Conservation (phyloP, 2,329 filamentous ascomycete genomes). For the Colletotrichum falcatum region DNA sequence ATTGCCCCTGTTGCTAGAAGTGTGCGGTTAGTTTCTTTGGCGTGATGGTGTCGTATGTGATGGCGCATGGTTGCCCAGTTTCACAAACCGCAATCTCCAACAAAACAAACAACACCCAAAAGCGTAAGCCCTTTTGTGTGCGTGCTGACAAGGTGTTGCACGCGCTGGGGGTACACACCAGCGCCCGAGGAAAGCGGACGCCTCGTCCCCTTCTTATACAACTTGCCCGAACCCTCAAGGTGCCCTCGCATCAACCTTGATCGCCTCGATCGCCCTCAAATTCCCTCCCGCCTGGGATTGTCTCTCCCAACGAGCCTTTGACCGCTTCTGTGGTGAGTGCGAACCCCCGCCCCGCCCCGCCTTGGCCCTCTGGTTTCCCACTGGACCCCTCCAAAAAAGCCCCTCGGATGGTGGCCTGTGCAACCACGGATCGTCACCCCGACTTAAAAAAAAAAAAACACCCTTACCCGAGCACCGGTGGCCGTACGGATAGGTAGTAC, state of each 20-base stretch:
- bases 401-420: conserved; percentile 6
- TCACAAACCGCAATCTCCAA: too few relatives aligned
- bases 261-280: neutral
- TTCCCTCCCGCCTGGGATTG: neutral
- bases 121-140: neutral
- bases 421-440: conserved; percentile 22
- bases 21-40: too few relatives aligned
- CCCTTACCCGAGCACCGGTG: too few relatives aligned
- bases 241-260: neutral
- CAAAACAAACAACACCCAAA: neutral
- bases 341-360: conserved; percentile 36
- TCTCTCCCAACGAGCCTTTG: neutral
- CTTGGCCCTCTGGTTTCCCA: conserved; percentile 15
- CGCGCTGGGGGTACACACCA: rapidly evolving
- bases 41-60: rapidly evolving
- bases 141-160: neutral
- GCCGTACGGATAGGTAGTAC: neutral
- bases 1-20: too few relatives aligned
- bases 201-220: conserved; percentile 7
- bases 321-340: conserved; percentile 36
- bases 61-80: neutral
- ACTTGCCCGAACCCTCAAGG: conserved; percentile 17
- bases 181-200: neutral
- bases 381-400: conserved; percentile 15
- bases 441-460: too few relatives aligned